Base-by-base conservation (phyloP, 768 basidiomycete genomes). In the Suillus decipiens region DNA sequence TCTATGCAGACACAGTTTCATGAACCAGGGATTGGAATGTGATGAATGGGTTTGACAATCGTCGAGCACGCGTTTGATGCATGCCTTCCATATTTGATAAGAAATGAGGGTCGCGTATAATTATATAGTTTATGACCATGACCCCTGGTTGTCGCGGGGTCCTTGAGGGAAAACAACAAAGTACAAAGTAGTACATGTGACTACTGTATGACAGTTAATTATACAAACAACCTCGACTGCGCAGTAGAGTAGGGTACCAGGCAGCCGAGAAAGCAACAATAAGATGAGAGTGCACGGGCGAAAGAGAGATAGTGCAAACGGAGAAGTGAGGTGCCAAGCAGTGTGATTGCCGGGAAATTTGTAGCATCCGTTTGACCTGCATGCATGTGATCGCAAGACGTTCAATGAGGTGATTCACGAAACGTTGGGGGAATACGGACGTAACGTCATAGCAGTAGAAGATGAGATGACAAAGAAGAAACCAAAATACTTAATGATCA, bases 1-100 rank as follows among this genome's bases (percentile, higher is more conserved):
- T 24, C 15, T 22, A 2, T 37, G 55, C 22, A 1, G 55, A 56
- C 37, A 39, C 22, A 0, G 37, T 39, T 17, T 24, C 55, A 56
- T 56, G 55, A 2, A 17, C 24, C 15, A 24, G 36, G 36, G 15
- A 56, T 39, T 24, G 37, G 22, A 36, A 37, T 22, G 36, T 37
- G 54, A 55, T 22, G 54, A 36, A 47, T 47, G 12, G 24, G 36
- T n/a, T 56, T 19, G 55, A 61, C 33, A 31, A 31, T 24, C 19
- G 61, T 56, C 15, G 17, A 19, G 61, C 42, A 31, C 12, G 53
- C 34, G 51, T 53, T 53, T 53, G 51, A 58, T 42, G 36, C 48
- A 50, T 14, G 22, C 53, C 34, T 54, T 54, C 53, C 53, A 36
- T 34, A 54, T 54, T 50, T 1, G 53, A 36, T 34, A 3, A 19